Base-by-base conservation (phyloP, 2,329 filamentous ascomycete genomes). In the Parastagonospora nodorum region DNA sequence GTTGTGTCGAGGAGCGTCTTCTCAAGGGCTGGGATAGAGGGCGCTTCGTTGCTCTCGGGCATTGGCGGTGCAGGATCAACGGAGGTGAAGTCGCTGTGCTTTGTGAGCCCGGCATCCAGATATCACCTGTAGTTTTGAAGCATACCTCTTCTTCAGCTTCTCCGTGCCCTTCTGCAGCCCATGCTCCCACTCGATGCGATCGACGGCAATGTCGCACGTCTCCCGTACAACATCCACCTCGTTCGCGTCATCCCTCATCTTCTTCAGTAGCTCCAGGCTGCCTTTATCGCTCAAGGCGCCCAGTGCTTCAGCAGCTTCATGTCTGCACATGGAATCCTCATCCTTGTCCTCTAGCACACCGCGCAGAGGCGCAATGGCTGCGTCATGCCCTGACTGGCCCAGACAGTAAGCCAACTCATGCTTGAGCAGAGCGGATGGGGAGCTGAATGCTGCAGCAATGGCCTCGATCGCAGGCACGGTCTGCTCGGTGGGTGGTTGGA, bases 371-470 rank as follows among this genome's bases (percentile, higher is more conserved):
- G 87, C 82, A 8, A 92, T 84, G 0, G 92, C 89, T 39, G 86
- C 86, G 43, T 82, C 75, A 69, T 96, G 91, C 50, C 86, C 86
- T 1, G 90, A 93, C 77, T 99, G 94, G 7, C 94, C 94, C 2
- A 99, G 83, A 71, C 94, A 99, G 78, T 99, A 99, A 24, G 94
- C 94, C 42, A 99, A 82, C 74, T 99, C 94, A 75, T 99, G 94
- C 79, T 97, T 97, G 40, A 97, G 80, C 8, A 97, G 82, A 2
- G 91, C 93, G 4, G 93, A 97, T 0, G 89, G 87, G 2, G 93
- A 96, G 0, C 80, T 67, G 64, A 99, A 94, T 2, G 82, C 93
- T 7, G 92, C 91, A 2, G 93, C 92, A 63, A 99, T 99, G 36
- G 94, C 92, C 60, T 86, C 77, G 61, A 88, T 85, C 14, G 88